Evolutionary conservation across 2,329 filamentous ascomycete species (phyloP).

Genomic region (Zymoseptoria passerinii): DNA sequence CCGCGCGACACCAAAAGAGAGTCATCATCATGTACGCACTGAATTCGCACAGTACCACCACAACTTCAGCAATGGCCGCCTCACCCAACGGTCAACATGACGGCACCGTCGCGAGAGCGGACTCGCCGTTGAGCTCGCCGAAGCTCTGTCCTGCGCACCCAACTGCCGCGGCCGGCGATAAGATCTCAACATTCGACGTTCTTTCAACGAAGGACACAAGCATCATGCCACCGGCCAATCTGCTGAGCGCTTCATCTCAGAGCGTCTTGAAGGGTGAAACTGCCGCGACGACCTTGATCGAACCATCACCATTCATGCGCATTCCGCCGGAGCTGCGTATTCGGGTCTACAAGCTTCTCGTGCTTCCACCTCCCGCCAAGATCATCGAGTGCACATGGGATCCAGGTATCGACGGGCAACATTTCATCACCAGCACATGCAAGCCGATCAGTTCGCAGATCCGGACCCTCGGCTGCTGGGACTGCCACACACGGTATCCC

Average conservation of each 20-base stretch:
- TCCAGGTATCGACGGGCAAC: not conserved
- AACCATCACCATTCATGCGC: not conserved
- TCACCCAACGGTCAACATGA: not conserved
- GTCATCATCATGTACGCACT: not conserved
- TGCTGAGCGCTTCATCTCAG: not conserved
- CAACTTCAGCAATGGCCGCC: not conserved
- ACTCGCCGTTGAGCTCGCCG: not conserved
- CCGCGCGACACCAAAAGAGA: not conserved
- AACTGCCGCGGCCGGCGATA: too few relatives aligned
- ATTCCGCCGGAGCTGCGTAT: not conserved
- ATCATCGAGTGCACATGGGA: not conserved
- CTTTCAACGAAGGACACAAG: not conserved
- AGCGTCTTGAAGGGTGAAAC: not conserved
- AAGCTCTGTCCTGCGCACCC: too few relatives aligned
- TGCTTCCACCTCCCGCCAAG: not conserved
- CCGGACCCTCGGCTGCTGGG: not conserved
- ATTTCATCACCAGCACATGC: not conserved
- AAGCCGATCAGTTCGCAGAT: not conserved
- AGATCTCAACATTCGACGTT: not conserved
- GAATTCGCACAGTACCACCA: not conserved
- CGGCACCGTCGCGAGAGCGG: not conserved
- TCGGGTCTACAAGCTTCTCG: not conserved
- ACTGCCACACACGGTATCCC: not conserved
- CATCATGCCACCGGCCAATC: not conserved
- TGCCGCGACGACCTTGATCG: too few relatives aligned